These are phyloP conservation scores for Crassisporium funariophilum DNA, from an alignment of 768 basidiomycete genomes.

Conservation along the genomic window DNA sequence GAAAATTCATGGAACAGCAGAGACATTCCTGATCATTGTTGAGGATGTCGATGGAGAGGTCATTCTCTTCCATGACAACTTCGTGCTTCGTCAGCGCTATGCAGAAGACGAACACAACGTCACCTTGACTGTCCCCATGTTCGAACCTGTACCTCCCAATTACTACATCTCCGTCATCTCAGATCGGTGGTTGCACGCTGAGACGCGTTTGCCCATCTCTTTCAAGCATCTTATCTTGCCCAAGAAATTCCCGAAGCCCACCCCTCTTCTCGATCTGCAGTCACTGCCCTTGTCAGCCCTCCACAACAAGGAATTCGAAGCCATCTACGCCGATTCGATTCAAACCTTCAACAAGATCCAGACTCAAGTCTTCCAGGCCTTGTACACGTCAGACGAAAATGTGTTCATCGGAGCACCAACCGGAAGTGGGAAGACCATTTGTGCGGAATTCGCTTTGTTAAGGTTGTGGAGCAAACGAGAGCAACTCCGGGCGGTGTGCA, in stretches of 20 bases:
- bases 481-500: constrained; percentile 84
- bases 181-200: constrained; percentile 94
- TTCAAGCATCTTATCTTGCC: constrained; percentile 99
- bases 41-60: constrained; percentile 98
- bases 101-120: constrained; percentile 94
- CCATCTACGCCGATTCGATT: constrained; percentile 79
- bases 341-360: constrained; percentile 98
- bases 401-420: constrained; percentile 97
- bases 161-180: constrained; percentile 96
- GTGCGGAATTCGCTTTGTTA: constrained; percentile 93
- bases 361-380: constrained; percentile 97
- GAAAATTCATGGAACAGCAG: constrained; percentile 84
- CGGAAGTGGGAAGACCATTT: constrained; percentile 96
- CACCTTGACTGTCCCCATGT: constrained; percentile 94
- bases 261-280: constrained; percentile 91
- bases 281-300: constrained; percentile 86
- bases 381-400: constrained; percentile 96
- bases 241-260: constrained; percentile 93
- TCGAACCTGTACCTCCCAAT: constrained; percentile 96
- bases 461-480: constrained; percentile 93
- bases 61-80: constrained; percentile 92
- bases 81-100: constrained; percentile 89
- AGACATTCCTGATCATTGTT: constrained; percentile 91
- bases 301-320: constrained; percentile 92
- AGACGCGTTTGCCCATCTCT: constrained; percentile 92